Evolutionary conservation across 148 eudicot species (phyloP), one percentile per base, ranked within the genome.

Genomic region (Cornus suecica): DNA sequence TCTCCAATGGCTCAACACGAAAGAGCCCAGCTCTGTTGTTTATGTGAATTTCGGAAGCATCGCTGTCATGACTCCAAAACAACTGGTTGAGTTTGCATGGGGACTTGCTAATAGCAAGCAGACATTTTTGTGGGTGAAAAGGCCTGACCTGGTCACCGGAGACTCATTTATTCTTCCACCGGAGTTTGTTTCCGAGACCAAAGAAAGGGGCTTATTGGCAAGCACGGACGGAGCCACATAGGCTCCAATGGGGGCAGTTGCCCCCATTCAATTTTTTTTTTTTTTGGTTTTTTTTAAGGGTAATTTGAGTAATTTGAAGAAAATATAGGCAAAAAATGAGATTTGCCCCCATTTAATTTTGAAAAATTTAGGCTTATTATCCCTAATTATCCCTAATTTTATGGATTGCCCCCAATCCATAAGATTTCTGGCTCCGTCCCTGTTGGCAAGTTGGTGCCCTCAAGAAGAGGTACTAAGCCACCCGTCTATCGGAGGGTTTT

Each of bases 21-120:
- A 82, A 28, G 23, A 51, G 27, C 71, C 77, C 0, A 72, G 72
- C 18, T 82, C 85, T 1, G 79, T 75, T 2, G 82, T 82, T 5
- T 82, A 82, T 18, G 67, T 79, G 8, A 79, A 82, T 71, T 82
- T 71, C 28, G 85, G 85, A 13, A 78, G 85, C 28, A 82, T 79
- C 41, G 71, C 85, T 1, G 79, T 82, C 20, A 82, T 82, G 85
- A 78, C 82, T 5, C 75, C 71, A 24, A 76, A 79, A 16, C 79
- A 82, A 30, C 74, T 82, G 0, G 29, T 82, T 13, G 85, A 82
- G 37, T 82, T 82, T 34, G 85, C 85, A 0, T 82, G 85, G 82
- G 85, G 85, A 13, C 65, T 82, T 29, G 85, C 85, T 0, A 82
- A 82, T 23, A 82, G 82, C 26, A 68, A 72, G 9, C 82, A 79